Percentiles rank a stretch among this genome's conserved stretches.
Evolutionary conservation across 148 eudicot genomes (phyloP).

Genomic region (Linanthus parryae): DNA sequence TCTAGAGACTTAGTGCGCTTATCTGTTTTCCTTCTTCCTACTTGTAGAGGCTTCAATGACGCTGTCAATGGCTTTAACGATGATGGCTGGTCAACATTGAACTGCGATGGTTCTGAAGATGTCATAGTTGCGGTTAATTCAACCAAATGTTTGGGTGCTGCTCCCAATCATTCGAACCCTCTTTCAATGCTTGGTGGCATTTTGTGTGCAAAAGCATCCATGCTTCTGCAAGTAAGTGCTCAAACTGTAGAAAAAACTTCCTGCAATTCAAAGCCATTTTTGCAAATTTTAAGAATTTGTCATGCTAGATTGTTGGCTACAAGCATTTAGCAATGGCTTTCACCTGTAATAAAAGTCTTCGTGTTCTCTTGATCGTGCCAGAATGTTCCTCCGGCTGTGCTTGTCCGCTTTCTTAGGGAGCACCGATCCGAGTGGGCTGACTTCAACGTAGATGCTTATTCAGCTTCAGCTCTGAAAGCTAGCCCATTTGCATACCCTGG

Average conservation of each 20-base stretch:
- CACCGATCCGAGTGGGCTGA: slow-evolving; percentile 99
- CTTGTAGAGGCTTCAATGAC: slow-evolving; percentile 86
- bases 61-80: slow-evolving; percentile 85
- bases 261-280: too few relatives aligned
- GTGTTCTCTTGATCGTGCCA: slow-evolving; percentile 22
- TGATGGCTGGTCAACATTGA: slow-evolving; percentile 87
- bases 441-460: slow-evolving; percentile 80
- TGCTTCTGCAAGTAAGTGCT: slow-evolving; percentile 77
- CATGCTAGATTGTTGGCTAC: not conserved
- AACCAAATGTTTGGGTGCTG: slow-evolving; percentile 40
- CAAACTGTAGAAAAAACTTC: too few relatives aligned
- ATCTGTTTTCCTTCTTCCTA: not conserved
- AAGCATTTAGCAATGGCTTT: too few relatives aligned
- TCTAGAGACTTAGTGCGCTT: not conserved
- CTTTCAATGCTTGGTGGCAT: slow-evolving; percentile 64
- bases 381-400: slow-evolving; percentile 90
- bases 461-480: slow-evolving; percentile 70
- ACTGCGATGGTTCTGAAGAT: slow-evolving; percentile 79
- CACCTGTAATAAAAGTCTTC: too few relatives aligned
- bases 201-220: slow-evolving; percentile 96
- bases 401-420: slow-evolving; percentile 87
- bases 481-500: slow-evolving; percentile 65
- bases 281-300: too few relatives aligned
- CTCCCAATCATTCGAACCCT: slow-evolving; percentile 38
- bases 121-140: slow-evolving; percentile 68